Evolutionary conservation across 2,329 filamentous ascomycete species (phyloP).

Genomic region (Fusarium udum): DNA sequence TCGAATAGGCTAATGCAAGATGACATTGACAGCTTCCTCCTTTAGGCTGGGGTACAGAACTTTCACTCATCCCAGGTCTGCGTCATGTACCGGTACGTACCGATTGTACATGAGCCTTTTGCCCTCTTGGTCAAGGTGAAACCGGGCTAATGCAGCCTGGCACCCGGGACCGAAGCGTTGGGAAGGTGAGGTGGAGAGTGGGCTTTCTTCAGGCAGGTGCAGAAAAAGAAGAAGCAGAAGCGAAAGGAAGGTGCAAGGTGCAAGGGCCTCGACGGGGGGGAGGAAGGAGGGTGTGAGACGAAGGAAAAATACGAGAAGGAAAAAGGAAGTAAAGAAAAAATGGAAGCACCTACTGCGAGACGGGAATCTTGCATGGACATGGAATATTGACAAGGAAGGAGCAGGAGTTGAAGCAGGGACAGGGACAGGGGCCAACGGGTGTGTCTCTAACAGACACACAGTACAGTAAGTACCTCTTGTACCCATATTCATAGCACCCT

Average conservation of each 20-base stretch:
- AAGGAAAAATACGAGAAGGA: neutral
- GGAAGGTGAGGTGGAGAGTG: slow-evolving; percentile 31
- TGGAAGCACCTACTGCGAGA: slow-evolving; percentile 7
- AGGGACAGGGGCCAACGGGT: neutral
- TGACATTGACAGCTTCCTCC: slow-evolving; percentile 41
- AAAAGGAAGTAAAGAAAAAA: slow-evolving; percentile 6
- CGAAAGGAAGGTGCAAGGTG: neutral
- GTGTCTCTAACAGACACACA: neutral
- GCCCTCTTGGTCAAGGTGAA: slow-evolving; percentile 19
- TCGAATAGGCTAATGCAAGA: slow-evolving; percentile 37
- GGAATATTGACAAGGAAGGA: slow-evolving; percentile 17
- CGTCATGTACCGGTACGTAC: slow-evolving; percentile 24
- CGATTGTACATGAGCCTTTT: neutral
- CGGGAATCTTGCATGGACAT: slow-evolving; percentile 37
- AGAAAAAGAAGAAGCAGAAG: neutral
- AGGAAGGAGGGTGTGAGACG: neutral
- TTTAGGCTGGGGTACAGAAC: slow-evolving; percentile 20
- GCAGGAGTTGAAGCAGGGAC: neutral
- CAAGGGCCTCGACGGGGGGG: neutral
- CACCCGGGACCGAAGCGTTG: slow-evolving; percentile 43
- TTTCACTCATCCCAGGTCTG: slow-evolving; percentile 8
- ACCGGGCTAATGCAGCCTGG: slow-evolving; percentile 40
- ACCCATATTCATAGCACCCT: neutral
- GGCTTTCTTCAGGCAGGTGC: slow-evolving; percentile 1
- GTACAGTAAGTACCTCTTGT: neutral